Evolutionary conservation across 192 early-diverging fungal species (phyloP), one percentile per base, ranked within the genome.

Genomic region (Mortierella alpina): DNA sequence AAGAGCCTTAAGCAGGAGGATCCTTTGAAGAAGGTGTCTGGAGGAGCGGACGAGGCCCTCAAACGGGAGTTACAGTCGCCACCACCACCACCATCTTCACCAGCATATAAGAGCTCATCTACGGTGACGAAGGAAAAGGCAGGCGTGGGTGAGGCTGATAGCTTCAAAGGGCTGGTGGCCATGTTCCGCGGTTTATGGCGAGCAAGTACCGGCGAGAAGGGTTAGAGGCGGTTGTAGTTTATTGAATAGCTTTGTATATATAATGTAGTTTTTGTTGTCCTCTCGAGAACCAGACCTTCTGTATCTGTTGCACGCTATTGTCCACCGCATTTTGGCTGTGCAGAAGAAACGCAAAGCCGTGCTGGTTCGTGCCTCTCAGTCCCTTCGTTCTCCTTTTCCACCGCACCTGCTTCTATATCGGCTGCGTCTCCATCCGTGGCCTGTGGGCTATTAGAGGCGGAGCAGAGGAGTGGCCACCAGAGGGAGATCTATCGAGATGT

Each of bases 151-250:
- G 64, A 68, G 11, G 20, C 40, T 15, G 63, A 68, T 20, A 63
- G 64, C 3, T 42, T 71, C n/a, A 44, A 69, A 42, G 63, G 68
- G 47, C 69, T 79, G 54, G 13, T 80, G 54, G 63, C 65, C 13
- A 72, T 72, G 70, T 80, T 80, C 53, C 69, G 69, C 46, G 69
- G 77, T 18, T 70, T 80, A 42, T 80, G 77, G 69, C 48, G 60
- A 14, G 54, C 20, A 4, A 68, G 58, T 13, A 59, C 50, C 18
- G 59, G 59, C 4, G 59, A 40, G 51, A 59, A 53, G 52, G 53
- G 73, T 31, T 10, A 44, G 42, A 47, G 61, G 15, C 23, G 55
- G 17, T 50, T 23, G 42, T 56, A 63, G 46, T 15, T 12, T 20
- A 50, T 15, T 20, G 50, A 22, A 18, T 67, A 18, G 39, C 11